phyloP scores from a whole-genome alignment of 176 grass and related monocot genomes.

The Chrysopogon serrulatus region DNA sequence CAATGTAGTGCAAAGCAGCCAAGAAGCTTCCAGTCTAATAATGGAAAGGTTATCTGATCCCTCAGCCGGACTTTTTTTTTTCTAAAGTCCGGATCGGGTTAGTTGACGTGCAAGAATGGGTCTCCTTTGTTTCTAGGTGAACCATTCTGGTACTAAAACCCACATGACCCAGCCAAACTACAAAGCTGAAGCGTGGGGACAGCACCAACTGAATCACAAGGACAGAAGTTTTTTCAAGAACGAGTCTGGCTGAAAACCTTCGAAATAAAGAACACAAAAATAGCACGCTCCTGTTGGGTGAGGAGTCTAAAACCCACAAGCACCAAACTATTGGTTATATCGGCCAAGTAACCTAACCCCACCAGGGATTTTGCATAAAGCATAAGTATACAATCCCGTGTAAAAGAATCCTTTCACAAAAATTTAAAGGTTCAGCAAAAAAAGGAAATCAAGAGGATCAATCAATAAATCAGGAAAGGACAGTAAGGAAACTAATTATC shows the following conservation, averaged over 20 bases:
- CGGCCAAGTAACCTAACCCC: background rate
- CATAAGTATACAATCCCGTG: background rate
- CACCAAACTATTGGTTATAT: slow-evolving; percentile 33
- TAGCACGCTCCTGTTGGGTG: slow-evolving; percentile 7
- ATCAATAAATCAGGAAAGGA: background rate
- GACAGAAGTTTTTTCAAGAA: slow-evolving; percentile 22
- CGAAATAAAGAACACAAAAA: slow-evolving; percentile 22
- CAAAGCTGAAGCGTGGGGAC: slow-evolving; percentile 45
- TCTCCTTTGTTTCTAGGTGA: slow-evolving; percentile 49
- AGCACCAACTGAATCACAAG: slow-evolving; percentile 41
- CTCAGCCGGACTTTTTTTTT: slow-evolving; percentile 41
- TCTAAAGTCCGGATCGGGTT: slow-evolving; percentile 31
- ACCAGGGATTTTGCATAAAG: background rate
- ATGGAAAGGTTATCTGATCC: slow-evolving; percentile 39
- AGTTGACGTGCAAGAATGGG: slow-evolving; percentile 60
- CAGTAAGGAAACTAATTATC: background rate
- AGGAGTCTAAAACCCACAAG: slow-evolving; percentile 42
- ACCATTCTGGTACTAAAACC: slow-evolving; percentile 30
- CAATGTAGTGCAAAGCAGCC: slow-evolving; percentile 9
- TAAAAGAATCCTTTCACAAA: background rate
- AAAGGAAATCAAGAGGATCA: background rate
- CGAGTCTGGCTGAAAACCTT: slow-evolving; percentile 4
- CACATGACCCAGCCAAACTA: slow-evolving; percentile 37
- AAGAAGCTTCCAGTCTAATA: slow-evolving; percentile 52
- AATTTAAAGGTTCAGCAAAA: background rate